Conservation (phyloP, 1,284 basidiomycete species). For the Flammula alnicola region DNA sequence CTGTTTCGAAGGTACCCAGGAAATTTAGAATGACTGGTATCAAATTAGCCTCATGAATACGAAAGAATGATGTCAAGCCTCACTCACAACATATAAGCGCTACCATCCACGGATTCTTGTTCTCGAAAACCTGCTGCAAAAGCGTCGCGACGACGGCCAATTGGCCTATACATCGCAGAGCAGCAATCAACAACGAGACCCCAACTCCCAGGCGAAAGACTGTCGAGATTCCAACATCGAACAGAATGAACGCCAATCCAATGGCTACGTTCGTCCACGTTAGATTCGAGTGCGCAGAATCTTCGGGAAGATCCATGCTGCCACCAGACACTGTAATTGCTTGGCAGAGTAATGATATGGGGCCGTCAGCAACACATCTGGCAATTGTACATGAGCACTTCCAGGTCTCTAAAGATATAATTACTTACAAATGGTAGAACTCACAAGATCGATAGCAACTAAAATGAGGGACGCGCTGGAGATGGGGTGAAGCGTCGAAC, state of each 20-base stretch:
- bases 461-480: too few relatives aligned
- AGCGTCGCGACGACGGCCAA: slow-evolving; percentile 74
- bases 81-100: slow-evolving; percentile 71
- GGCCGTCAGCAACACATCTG: too few relatives aligned
- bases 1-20: slow-evolving; percentile 72
- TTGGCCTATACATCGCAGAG: slow-evolving; percentile 77
- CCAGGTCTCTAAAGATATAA: too few relatives aligned
- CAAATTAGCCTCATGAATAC: background rate
- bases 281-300: slow-evolving; percentile 33
- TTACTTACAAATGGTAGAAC: too few relatives aligned
- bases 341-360: background rate
- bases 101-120: slow-evolving; percentile 75
- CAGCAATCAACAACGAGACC: slow-evolving; percentile 67
- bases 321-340: slow-evolving; percentile 5
- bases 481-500: too few relatives aligned
- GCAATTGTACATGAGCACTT: too few relatives aligned
- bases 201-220: slow-evolving; percentile 73
- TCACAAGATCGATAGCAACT: too few relatives aligned
- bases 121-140: slow-evolving; percentile 76
- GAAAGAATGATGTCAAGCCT: background rate
- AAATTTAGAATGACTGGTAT: slow-evolving; percentile 68
- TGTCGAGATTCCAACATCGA: slow-evolving; percentile 66
- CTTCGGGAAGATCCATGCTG: slow-evolving; percentile 2
- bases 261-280: slow-evolving; percentile 75
- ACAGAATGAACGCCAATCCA: slow-evolving; percentile 73